Percentiles rank a stretch among this genome's conserved stretches.
Conservation (phyloP, 164 flowering plant species). For the Magnolia officinalis region DNA sequence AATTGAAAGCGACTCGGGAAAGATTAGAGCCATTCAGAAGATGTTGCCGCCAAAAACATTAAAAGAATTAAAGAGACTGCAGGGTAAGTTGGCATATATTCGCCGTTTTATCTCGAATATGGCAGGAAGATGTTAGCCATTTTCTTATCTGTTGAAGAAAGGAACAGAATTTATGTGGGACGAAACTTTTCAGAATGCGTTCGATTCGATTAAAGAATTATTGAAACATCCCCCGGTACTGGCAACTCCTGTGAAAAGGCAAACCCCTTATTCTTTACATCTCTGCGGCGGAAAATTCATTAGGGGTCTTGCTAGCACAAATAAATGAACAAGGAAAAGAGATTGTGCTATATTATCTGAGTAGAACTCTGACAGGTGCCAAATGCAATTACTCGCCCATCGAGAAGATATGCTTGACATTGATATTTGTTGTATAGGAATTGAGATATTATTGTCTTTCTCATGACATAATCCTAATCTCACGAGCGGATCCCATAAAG, state of each 20-base stretch:
- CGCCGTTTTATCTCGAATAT: not conserved
- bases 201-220: not conserved
- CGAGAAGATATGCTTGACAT: not conserved
- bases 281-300: not conserved
- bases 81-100: not conserved
- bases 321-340: not conserved
- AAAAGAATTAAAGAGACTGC: not conserved
- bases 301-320: not conserved
- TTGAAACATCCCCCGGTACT: not conserved
- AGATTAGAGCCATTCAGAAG: not conserved
- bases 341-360: not conserved
- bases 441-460: not conserved
- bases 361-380: not conserved
- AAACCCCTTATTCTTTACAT: no score
- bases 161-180: not conserved
- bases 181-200: not conserved
- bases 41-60: not conserved
- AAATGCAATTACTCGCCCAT: not conserved
- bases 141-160: not conserved
- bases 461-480: not conserved
- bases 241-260: not conserved
- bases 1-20: not conserved
- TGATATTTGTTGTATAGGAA: not conserved
- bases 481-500: not conserved
- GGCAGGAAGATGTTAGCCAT: not conserved